Conservation (phyloP, 1,139 yeast species). For the Blastobotrys aristatus region DNA sequence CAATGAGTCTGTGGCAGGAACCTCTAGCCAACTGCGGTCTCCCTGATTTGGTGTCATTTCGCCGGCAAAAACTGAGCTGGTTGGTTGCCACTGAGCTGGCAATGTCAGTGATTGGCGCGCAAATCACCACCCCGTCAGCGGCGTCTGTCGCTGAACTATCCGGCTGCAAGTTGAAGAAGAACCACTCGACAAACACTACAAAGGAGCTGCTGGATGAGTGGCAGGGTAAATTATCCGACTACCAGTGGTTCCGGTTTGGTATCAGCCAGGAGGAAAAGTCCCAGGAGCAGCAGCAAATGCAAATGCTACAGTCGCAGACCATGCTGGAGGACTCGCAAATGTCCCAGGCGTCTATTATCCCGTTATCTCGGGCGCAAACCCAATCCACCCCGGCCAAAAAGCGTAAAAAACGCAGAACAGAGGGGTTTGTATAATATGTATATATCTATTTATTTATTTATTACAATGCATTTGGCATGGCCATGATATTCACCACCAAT, state of each 20-base stretch:
- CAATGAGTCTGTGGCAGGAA: slow-evolving; percentile 20
- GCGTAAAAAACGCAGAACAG: slow-evolving; percentile 10
- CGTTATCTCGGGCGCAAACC: not conserved
- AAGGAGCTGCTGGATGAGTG: slow-evolving; percentile 21
- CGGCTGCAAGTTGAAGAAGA: not conserved
- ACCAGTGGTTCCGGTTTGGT: slow-evolving; percentile 22
- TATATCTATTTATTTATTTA: not conserved
- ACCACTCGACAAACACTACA: slow-evolving; percentile 7
- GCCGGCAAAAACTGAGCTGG: slow-evolving; percentile 16
- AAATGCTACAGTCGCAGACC: not conserved
- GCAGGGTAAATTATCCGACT: slow-evolving; percentile 12
- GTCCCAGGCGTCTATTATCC: not conserved
- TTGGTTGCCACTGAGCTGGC: slow-evolving; percentile 19
- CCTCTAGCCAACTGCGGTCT: slow-evolving; percentile 15
- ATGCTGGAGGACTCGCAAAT: too few species aligned
- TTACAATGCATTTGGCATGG: slow-evolving; percentile 51
- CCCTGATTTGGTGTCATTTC: slow-evolving; percentile 1
- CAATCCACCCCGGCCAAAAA: not conserved
- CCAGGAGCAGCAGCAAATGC: not conserved
- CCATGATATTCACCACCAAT: slow-evolving; percentile 72
- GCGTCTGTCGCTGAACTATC: not conserved
- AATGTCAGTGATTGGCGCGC: slow-evolving; percentile 20
- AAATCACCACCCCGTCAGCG: not conserved
- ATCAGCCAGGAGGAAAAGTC: slow-evolving; percentile 5
- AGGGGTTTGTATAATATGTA: slow-evolving; percentile 19